Evolutionary conservation across 2,329 filamentous ascomycete species (phyloP).

Genomic region (Rhynchosporium graminicola): DNA sequence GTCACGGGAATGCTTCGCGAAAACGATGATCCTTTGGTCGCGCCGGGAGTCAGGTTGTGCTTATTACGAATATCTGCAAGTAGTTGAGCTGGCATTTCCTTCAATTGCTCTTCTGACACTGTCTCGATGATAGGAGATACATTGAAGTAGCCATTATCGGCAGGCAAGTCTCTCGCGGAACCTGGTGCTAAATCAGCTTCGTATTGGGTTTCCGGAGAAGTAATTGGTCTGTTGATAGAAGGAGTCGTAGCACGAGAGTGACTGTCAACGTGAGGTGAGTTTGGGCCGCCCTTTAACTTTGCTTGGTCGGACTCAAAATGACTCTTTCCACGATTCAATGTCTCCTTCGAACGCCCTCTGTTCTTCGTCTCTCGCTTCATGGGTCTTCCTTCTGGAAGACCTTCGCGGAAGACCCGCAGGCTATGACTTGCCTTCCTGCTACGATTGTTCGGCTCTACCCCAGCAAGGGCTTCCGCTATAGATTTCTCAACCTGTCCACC

Average conservation of each 20-base stretch:
- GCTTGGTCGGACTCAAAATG: constrained; percentile 18
- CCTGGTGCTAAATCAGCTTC: constrained; percentile 7
- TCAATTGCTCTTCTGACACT: constrained; percentile 29
- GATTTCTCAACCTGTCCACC: constrained; percentile 65
- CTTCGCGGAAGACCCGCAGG: constrained; percentile 67
- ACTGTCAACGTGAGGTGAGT: not conserved
- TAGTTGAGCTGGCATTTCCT: constrained; percentile 36
- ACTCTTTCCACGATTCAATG: constrained; percentile 24
- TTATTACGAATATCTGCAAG: constrained; percentile 39
- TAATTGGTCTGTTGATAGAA: not conserved
- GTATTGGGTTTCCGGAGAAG: not conserved
- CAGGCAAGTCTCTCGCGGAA: constrained; percentile 28
- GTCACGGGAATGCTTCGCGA: constrained; percentile 39
- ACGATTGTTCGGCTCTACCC: constrained; percentile 61
- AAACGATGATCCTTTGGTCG: constrained; percentile 38
- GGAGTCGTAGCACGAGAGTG: not conserved
- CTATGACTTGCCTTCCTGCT: constrained; percentile 70
- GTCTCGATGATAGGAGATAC: constrained; percentile 27
- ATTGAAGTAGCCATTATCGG: constrained; percentile 36
- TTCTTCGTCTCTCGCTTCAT: constrained; percentile 52
- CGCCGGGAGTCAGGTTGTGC: constrained; percentile 39
- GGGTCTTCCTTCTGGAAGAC: constrained; percentile 58
- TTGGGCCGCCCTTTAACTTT: constrained; percentile 4
- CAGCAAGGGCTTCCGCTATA: constrained; percentile 61
- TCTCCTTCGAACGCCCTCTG: constrained; percentile 39